Conservation (phyloP, 1,284 basidiomycete species). For the Xerocomus tenax region DNA sequence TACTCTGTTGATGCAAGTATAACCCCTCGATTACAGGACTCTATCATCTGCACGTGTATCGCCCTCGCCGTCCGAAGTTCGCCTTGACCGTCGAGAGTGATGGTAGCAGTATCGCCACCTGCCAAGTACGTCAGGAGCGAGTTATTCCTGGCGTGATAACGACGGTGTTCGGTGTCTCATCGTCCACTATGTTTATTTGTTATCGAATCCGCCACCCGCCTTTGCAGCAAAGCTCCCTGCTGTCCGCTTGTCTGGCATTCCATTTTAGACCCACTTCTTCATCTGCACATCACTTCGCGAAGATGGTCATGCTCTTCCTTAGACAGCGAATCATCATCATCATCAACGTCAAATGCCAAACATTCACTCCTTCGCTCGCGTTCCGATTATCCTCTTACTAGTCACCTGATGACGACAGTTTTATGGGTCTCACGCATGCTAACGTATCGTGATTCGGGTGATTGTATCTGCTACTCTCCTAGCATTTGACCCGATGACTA, state of each 20-base stretch:
- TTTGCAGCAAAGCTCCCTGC: slow-evolving; percentile 13
- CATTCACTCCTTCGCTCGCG: background rate
- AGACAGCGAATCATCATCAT: slow-evolving; percentile 7
- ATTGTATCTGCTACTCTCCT: slow-evolving; percentile 8
- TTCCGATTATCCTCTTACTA: slow-evolving; percentile 1
- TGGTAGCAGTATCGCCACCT: slow-evolving; percentile 23
- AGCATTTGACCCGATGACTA: slow-evolving; percentile 11
- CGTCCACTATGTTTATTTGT: slow-evolving; percentile 21
- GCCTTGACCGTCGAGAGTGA: slow-evolving; percentile 18
- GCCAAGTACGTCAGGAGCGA: slow-evolving; percentile 18
- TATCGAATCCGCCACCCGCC: slow-evolving; percentile 11
- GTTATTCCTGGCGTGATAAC: slow-evolving; percentile 17
- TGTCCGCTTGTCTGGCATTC: slow-evolving; percentile 14
- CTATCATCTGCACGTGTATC: slow-evolving; percentile 32
- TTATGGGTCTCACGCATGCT: slow-evolving; percentile 1
- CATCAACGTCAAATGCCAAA: slow-evolving; percentile 8
- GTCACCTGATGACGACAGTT: background rate
- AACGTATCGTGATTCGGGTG: slow-evolving; percentile 4
- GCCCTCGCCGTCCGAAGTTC: slow-evolving; percentile 29
- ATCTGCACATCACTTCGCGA: slow-evolving; percentile 24
- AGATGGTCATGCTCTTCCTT: slow-evolving; percentile 9
- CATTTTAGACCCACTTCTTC: slow-evolving; percentile 18
- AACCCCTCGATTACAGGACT: slow-evolving; percentile 24
- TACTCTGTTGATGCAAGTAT: slow-evolving; percentile 6
- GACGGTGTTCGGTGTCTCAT: slow-evolving; percentile 16